These are phyloP conservation scores for Aureoboletus auriporus DNA, from an alignment of 768 basidiomycete genomes.

Conservation along the genomic window DNA sequence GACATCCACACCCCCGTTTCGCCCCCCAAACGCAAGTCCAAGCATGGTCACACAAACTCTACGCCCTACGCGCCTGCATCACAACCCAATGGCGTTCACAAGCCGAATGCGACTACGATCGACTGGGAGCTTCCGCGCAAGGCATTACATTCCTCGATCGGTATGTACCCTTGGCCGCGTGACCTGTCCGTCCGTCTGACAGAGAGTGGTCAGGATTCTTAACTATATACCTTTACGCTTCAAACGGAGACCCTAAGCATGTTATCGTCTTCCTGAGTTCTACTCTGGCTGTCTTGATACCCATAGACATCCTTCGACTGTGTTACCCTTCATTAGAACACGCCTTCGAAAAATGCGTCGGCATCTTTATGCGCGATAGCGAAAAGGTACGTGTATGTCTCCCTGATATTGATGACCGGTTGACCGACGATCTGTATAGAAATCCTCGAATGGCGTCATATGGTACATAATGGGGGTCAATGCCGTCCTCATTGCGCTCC, in stretches of 20 bases:
- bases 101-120: slow-evolving; percentile 27
- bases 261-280: slow-evolving; percentile 63
- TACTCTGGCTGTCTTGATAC: slow-evolving; percentile 62
- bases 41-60: slow-evolving; percentile 9
- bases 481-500: slow-evolving; percentile 69
- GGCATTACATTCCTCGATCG: slow-evolving; percentile 82
- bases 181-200: slow-evolving; percentile 2
- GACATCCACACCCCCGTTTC: slow-evolving; percentile 11
- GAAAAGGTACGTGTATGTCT: slow-evolving; percentile 53
- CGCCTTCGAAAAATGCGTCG: slow-evolving; percentile 66
- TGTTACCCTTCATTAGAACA: slow-evolving; percentile 59
- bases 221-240: slow-evolving; percentile 53
- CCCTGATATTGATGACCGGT: background rate
- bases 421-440: slow-evolving; percentile 21
- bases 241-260: slow-evolving; percentile 41
- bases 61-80: slow-evolving; percentile 4
- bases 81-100: slow-evolving; percentile 3
- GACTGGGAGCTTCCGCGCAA: slow-evolving; percentile 94
- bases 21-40: slow-evolving; percentile 19
- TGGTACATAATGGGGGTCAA: slow-evolving; percentile 89
- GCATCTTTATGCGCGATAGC: slow-evolving; percentile 86
- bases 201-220: slow-evolving; percentile 49
- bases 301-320: slow-evolving; percentile 75
- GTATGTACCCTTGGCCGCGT: slow-evolving; percentile 40
- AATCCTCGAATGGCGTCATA: slow-evolving; percentile 77